phyloP scores from a whole-genome alignment of 495 filamentous ascomycete genomes.

The Tuber aestivum region DNA sequence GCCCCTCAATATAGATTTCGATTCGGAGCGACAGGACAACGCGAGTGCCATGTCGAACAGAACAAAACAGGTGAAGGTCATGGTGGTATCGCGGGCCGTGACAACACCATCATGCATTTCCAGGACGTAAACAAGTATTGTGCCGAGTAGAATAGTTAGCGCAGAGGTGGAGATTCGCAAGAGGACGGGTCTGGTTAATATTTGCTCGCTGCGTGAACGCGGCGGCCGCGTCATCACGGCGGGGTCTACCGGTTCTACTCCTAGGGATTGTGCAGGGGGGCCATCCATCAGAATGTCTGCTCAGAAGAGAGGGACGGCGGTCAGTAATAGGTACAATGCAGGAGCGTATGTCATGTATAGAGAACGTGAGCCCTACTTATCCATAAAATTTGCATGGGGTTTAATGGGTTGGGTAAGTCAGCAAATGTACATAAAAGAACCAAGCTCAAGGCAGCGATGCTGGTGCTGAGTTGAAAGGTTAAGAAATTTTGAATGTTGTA shows the following conservation, averaged over 20 bases:
- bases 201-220: slow-evolving; percentile 72
- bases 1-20: slow-evolving; percentile 77
- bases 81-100: slow-evolving; percentile 90
- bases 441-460: slow-evolving; percentile 83
- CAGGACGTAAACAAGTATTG: slow-evolving; percentile 79
- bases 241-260: slow-evolving; percentile 91
- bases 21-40: slow-evolving; percentile 83
- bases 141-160: slow-evolving; percentile 81
- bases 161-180: slow-evolving; percentile 82
- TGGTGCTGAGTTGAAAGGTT: slow-evolving; percentile 96
- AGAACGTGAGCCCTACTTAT: slow-evolving; percentile 67
- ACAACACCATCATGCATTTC: slow-evolving; percentile 84
- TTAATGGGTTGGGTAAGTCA: slow-evolving; percentile 88
- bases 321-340: slow-evolving; percentile 4
- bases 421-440: slow-evolving; percentile 86
- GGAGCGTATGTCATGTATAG: background rate
- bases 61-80: slow-evolving; percentile 98
- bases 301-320: background rate
- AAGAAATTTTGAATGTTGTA: slow-evolving; percentile 99
- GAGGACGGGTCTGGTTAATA: slow-evolving; percentile 75
- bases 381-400: slow-evolving; percentile 99
- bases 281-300: slow-evolving; percentile 99
- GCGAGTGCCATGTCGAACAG: slow-evolving; percentile 99
- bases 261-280: slow-evolving; percentile 91
- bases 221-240: slow-evolving; percentile 90